Percentiles rank a stretch among this genome's conserved stretches.
These are phyloP conservation scores for Fusarium multiceps DNA, from an alignment of 2,329 filamentous ascomycete genomes.

Conservation along the genomic window DNA sequence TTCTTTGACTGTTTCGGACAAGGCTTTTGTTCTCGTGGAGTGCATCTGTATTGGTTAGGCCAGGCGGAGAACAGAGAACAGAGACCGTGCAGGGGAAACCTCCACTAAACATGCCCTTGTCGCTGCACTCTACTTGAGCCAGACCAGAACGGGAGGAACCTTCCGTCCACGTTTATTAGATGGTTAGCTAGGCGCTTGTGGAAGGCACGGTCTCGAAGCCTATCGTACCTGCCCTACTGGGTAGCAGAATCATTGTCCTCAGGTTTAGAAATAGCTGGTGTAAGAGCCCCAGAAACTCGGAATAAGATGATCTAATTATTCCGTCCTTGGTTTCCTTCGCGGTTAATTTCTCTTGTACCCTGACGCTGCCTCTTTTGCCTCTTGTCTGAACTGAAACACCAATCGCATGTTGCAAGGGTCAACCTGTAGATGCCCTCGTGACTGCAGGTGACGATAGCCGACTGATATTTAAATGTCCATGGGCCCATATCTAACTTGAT, in stretches of 20 bases:
- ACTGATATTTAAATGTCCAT: constrained; percentile 1
- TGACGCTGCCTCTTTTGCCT: background rate
- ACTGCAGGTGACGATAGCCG: background rate
- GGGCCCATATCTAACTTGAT: constrained; percentile 3
- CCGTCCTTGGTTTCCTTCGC: background rate
- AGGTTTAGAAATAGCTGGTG: background rate
- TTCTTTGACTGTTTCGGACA: constrained; percentile 32
- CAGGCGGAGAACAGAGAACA: background rate
- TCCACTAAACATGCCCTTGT: constrained; percentile 17
- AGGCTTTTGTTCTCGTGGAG: constrained; percentile 16
- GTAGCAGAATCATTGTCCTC: background rate
- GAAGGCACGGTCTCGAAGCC: constrained; percentile 12
- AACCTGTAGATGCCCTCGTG: background rate
- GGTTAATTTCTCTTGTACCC: background rate
- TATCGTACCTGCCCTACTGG: background rate
- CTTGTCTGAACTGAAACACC: constrained; percentile 26
- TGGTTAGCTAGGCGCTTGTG: constrained; percentile 4
- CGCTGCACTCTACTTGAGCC: constrained; percentile 7
- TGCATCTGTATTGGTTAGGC: background rate
- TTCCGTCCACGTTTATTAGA: constrained; percentile 10
- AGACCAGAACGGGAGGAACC: constrained; percentile 22
- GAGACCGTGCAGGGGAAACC: constrained; percentile 2
- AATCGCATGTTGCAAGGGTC: constrained; percentile 13
- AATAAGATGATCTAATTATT: background rate
- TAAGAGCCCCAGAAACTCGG: background rate